Percentiles rank a stretch among this genome's conserved stretches.
These are phyloP conservation scores for Aspergillus aculeatinus DNA, from an alignment of 2,329 filamentous ascomycete genomes.

Conservation along the genomic window DNA sequence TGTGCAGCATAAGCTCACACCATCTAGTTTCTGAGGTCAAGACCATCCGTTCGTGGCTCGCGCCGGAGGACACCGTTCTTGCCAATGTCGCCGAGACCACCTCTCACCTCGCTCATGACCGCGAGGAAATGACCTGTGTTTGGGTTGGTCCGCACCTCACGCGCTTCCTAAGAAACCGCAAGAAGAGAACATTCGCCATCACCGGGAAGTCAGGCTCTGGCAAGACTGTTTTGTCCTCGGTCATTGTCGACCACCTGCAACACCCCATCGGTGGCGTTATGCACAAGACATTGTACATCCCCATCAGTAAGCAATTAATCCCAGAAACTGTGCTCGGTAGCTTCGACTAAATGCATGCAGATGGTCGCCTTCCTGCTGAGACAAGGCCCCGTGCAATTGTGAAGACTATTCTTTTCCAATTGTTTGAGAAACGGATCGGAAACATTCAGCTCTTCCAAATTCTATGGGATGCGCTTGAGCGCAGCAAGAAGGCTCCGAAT, in stretches of 20 bases:
- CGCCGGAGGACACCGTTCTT: conserved; percentile 49
- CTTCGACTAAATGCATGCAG: conserved; percentile 14
- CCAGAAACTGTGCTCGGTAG: neutral
- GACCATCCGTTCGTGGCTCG: conserved; percentile 40
- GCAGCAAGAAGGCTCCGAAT: conserved; percentile 22
- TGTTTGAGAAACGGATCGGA: conserved; percentile 41
- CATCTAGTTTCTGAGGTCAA: conserved; percentile 31
- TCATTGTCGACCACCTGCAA: conserved; percentile 42
- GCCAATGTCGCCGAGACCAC: conserved; percentile 46
- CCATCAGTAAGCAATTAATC: conserved; percentile 31
- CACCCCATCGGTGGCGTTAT: conserved; percentile 36
- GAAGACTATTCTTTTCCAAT: conserved; percentile 38
- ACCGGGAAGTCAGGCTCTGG: conserved; percentile 42
- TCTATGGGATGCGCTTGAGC: conserved; percentile 32
- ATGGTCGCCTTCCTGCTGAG: conserved; percentile 33
- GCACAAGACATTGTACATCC: conserved; percentile 38
- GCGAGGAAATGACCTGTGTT: conserved; percentile 55
- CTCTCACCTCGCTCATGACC: conserved; percentile 40
- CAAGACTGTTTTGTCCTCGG: conserved; percentile 40
- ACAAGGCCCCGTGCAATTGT: conserved; percentile 33
- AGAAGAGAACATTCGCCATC: conserved; percentile 47
- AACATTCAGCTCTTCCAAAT: conserved; percentile 40
- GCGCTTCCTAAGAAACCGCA: conserved; percentile 49
- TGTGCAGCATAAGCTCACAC: neutral
- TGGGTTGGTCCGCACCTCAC: conserved; percentile 53